Conservation (phyloP, 441 rosid species). For the Geranium incanum region DNA sequence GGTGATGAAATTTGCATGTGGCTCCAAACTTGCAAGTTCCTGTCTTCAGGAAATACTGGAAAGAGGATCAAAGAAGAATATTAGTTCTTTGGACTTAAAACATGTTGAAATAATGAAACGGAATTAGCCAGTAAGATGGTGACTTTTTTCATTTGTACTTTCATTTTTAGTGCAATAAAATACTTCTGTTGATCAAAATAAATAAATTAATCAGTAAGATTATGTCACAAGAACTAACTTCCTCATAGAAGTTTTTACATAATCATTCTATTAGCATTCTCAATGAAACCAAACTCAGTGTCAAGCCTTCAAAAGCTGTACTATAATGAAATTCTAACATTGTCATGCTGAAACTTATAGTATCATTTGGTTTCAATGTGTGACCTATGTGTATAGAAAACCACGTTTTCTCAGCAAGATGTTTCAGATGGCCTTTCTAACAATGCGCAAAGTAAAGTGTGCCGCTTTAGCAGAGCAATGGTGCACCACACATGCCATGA, state of each 20-base stretch:
- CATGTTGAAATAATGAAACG: not conserved
- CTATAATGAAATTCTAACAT: not conserved
- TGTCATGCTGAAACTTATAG: not conserved
- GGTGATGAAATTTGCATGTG: conserved; percentile 99
- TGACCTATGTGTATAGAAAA: not conserved
- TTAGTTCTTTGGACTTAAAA: conserved; percentile 16
- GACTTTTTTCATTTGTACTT: too few relatives aligned
- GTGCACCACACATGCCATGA: not conserved
- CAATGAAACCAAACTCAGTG: not conserved
- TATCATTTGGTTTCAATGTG: not conserved
- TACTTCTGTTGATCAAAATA: too few relatives aligned
- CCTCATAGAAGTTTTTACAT: not conserved
- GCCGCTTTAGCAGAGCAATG: not conserved
- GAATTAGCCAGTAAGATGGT: not conserved
- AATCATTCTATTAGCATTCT: not conserved
- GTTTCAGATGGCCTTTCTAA: not conserved
- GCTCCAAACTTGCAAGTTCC: conserved; percentile 99
- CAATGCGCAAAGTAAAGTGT: not conserved
- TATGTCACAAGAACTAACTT: not conserved
- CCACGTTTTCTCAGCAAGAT: not conserved
- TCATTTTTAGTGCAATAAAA: too few relatives aligned
- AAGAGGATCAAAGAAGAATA: conserved; percentile 19
- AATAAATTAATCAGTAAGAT: not conserved
- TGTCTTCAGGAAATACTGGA: conserved; percentile 85
- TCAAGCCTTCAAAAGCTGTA: not conserved